These are phyloP conservation scores for Elaeis oleifera DNA, from an alignment of 202 grass and related monocot species.

Conservation along the genomic window DNA sequence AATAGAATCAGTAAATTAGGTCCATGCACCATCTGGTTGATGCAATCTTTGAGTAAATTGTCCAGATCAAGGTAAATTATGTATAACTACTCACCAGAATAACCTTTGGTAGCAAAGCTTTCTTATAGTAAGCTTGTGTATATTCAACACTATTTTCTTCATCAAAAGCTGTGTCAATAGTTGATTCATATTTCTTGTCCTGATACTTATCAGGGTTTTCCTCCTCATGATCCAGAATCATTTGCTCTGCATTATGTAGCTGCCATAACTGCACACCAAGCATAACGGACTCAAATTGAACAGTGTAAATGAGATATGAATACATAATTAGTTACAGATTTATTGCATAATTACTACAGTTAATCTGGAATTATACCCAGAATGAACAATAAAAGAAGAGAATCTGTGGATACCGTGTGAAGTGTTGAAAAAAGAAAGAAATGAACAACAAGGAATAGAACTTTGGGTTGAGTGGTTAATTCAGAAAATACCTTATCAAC, in stretches of 20 bases:
- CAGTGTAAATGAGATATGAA: background rate
- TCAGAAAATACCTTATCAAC: constrained; percentile 68
- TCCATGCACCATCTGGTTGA: too few relatives aligned
- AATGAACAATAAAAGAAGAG: too few relatives aligned
- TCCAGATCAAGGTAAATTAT: background rate
- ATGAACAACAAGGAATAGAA: constrained; percentile 4
- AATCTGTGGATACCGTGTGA: too few relatives aligned
- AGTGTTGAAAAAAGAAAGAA: constrained; percentile 10
- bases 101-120: constrained; percentile 59
- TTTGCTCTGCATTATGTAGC: constrained; percentile 88
- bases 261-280: constrained; percentile 62
- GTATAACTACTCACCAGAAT: constrained; percentile 47
- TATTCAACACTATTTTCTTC: constrained; percentile 77
- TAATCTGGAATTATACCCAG: too few relatives aligned
- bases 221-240: constrained; percentile 94
- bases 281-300: background rate
- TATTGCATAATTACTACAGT: too few relatives aligned
- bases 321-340: too few relatives aligned
- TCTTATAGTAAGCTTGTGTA: constrained; percentile 60
- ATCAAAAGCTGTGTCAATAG: constrained; percentile 36
- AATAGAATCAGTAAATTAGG: background rate
- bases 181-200: constrained; percentile 68
- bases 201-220: constrained; percentile 87
- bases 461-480: background rate
- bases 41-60: too few relatives aligned